A percentile compares a stretch with the other conserved stretches of the same genome.
phyloP scores from a whole-genome alignment of 2,329 filamentous ascomycete species.

The Chaetomium strumarium region DNA sequence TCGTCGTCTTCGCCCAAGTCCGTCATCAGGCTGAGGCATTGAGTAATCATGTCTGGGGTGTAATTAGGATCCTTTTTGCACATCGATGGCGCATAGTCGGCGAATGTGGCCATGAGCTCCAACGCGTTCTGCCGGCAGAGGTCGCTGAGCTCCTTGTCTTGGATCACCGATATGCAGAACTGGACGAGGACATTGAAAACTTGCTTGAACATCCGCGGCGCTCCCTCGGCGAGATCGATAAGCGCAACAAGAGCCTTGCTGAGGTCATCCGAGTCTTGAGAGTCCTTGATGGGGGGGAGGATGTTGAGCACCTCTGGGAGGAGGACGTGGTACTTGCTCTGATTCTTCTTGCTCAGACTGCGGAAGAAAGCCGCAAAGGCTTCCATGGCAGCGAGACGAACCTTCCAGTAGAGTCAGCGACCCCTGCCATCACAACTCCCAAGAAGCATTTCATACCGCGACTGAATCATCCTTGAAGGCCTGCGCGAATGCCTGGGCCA shows the following conservation, averaged over 20 bases:
- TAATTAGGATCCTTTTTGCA: constrained; percentile 92
- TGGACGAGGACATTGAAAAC: constrained; percentile 90
- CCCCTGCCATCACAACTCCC: background rate
- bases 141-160: constrained; percentile 91
- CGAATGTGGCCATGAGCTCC: constrained; percentile 96
- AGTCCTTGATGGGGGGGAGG: constrained; percentile 87
- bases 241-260: constrained; percentile 84
- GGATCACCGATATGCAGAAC: constrained; percentile 88
- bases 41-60: constrained; percentile 94
- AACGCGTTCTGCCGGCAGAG: constrained; percentile 89
- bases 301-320: constrained; percentile 92
- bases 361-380: constrained; percentile 96
- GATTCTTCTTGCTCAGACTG: constrained; percentile 79
- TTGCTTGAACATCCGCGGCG: constrained; percentile 94
- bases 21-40: constrained; percentile 96
- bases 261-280: constrained; percentile 82
- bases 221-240: constrained; percentile 90
- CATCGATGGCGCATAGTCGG: constrained; percentile 88
- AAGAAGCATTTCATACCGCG: constrained; percentile 46
- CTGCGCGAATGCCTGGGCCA: constrained; percentile 79
- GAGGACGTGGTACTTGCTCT: constrained; percentile 79
- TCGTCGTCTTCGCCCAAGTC: constrained; percentile 93
- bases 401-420: constrained; percentile 40
- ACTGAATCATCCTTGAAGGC: constrained; percentile 88
- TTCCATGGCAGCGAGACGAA: constrained; percentile 90